phyloP scores from a whole-genome alignment of 1,284 basidiomycete species.

The Cutaneotrichosporon sp. region DNA sequence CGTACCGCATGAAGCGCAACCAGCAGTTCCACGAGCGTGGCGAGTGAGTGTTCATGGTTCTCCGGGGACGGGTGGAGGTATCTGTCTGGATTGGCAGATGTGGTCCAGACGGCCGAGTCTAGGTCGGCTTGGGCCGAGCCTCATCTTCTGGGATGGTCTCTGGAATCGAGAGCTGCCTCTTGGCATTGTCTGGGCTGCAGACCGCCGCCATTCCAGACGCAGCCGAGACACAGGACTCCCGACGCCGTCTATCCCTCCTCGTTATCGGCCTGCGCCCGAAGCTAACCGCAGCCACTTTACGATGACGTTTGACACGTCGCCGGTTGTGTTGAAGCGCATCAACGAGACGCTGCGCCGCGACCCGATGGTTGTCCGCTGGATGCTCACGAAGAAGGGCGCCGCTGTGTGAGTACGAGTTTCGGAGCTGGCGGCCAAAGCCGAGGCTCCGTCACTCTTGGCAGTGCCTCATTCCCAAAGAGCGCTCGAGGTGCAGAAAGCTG shows the following conservation, averaged over 20 bases:
- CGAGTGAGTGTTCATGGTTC: conserved; percentile 45
- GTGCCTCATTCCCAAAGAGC: background rate
- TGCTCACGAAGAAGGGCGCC: conserved; percentile 25
- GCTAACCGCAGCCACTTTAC: conserved; percentile 48
- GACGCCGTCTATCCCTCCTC: too few relatives aligned
- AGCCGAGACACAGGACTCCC: too few relatives aligned
- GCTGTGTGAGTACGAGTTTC: conserved; percentile 26
- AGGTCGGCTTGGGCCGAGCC: too few relatives aligned
- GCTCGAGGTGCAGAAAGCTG: too few relatives aligned
- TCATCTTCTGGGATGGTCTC: background rate
- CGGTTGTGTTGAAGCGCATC: conserved; percentile 46
- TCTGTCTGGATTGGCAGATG: background rate
- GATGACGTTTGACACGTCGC: conserved; percentile 52
- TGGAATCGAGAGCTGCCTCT: too few relatives aligned
- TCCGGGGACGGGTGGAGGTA: background rate
- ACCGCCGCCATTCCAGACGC: background rate
- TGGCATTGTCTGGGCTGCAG: background rate
- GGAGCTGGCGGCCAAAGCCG: background rate
- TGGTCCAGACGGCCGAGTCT: background rate
- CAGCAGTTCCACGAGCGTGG: conserved; percentile 51
- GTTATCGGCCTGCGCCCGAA: background rate
- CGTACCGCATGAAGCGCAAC: conserved; percentile 48
- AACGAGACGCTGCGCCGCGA: conserved; percentile 49
- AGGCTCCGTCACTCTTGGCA: background rate
- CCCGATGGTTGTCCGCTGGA: conserved; percentile 46